These are phyloP conservation scores for Aspergillus neoniger DNA, from an alignment of 2,329 filamentous ascomycete species.

Conservation along the genomic window DNA sequence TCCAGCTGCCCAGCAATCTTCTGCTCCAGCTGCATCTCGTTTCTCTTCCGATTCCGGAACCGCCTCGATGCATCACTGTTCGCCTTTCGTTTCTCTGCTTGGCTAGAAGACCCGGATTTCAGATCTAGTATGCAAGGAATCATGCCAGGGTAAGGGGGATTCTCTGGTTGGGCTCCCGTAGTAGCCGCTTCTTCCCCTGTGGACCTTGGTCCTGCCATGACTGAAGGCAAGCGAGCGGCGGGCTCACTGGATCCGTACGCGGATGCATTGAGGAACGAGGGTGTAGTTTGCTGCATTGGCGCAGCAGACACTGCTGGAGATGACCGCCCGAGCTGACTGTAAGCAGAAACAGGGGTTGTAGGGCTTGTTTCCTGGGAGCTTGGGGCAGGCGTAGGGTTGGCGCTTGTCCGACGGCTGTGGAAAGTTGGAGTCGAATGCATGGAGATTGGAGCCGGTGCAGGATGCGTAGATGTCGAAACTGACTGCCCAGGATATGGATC, in stretches of 20 bases:
- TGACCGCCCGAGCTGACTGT: conserved; percentile 32
- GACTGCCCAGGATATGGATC: conserved; percentile 29
- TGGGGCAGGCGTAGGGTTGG: conserved; percentile 32
- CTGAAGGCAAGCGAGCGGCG: conserved; percentile 26
- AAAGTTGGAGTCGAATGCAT: conserved; percentile 38
- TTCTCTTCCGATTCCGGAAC: conserved; percentile 46
- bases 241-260: conserved; percentile 32
- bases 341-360: conserved; percentile 36
- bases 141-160: conserved; percentile 26
- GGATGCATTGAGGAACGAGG: conserved; percentile 18
- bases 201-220: conserved; percentile 23
- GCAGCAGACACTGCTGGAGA: conserved; percentile 32
- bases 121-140: conserved; percentile 43
- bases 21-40: conserved; percentile 43
- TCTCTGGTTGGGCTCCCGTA: conserved; percentile 15
- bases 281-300: conserved; percentile 23
- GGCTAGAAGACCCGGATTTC: conserved; percentile 45
- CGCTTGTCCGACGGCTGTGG: conserved; percentile 35
- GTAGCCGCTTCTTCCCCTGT: conserved; percentile 22
- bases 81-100: conserved; percentile 45
- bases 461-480: conserved; percentile 19
- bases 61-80: conserved; percentile 46
- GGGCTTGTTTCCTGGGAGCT: conserved; percentile 41
- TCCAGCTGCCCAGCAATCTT: conserved; percentile 41
- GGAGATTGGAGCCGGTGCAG: conserved; percentile 21